phyloP scores from a whole-genome alignment of 257 asterid genomes.

The Gentiana dahurica region DNA sequence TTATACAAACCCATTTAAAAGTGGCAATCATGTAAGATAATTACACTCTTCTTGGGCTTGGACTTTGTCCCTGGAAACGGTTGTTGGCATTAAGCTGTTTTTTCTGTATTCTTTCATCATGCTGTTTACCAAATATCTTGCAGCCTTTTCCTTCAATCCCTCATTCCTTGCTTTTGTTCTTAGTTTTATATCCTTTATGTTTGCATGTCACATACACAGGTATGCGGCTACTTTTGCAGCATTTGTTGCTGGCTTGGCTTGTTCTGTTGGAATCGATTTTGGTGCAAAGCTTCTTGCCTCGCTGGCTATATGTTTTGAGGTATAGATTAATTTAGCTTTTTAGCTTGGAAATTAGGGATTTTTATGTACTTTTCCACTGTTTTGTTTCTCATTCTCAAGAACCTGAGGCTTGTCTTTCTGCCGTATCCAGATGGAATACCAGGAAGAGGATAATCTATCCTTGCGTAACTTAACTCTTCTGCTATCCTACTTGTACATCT shows the following conservation, averaged over 20 bases:
- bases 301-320: constrained; percentile 83
- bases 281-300: constrained; percentile 89
- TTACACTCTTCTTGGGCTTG: too few relatives aligned
- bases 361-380: neutral
- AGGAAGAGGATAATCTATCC: constrained; percentile 79
- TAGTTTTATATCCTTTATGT: neutral
- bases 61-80: too few relatives aligned
- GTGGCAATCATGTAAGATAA: too few relatives aligned
- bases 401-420: constrained; percentile 11
- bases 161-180: neutral
- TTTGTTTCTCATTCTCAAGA: neutral
- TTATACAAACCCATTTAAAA: too few relatives aligned
- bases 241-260: constrained; percentile 90
- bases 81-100: neutral
- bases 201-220: constrained; percentile 32
- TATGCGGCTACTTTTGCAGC: constrained; percentile 88
- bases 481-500: constrained; percentile 61
- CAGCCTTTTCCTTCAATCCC: neutral
- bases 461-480: constrained; percentile 76
- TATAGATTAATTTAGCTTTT: constrained; percentile 5
- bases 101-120: neutral
- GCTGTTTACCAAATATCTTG: neutral
- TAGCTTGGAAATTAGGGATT: too few relatives aligned
- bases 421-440: constrained; percentile 67
- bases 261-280: constrained; percentile 80